Base-by-base conservation (phyloP, 495 filamentous ascomycete genomes). In the Lophium mytilinum region DNA sequence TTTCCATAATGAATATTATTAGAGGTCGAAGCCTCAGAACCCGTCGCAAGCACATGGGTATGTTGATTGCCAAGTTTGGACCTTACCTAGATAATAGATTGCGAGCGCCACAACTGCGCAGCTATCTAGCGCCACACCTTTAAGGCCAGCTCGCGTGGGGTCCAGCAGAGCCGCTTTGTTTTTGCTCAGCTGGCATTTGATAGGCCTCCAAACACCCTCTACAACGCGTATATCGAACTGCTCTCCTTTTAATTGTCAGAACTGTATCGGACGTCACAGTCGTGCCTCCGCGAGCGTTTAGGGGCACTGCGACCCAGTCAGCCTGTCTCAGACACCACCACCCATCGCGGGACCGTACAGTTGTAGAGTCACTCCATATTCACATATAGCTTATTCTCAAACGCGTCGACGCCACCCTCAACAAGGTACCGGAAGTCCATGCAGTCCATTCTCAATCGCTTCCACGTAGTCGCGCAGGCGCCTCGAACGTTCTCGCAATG, bases 401-500 rank as follows among this genome's bases (percentile, higher is more conserved):
- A 43, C 52, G 39, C 37, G n/a, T 17, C n/a, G 24, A 7, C 39
- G 9, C 52, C 18, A 34, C 39, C 19, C 11, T 30, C 33, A 3
- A 3, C 47, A 45, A 21, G 48, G 21, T 51, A 30, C n/a, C 30
- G 21, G 18, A 18, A 37, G 34, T 43, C 37, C 56, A 37, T 55
- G 50, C 15, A 35, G 42, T 9, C 11, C 43, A n/a, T 37, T 12
- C 33, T 18, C 30, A 36, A 53, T 17, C 18, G 15, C 45, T 24
- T 41, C 21, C 39, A 50, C 36, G 46, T 42, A 50, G 42, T 43
- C 42, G 36, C 34, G 34, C 53, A 34, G 48, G 45, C 62, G 50
- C 34, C 1, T 40, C 43, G 47, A 33, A 24, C 19, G 3, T 42
- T 8, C 46, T 42, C 73, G 78, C 61, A 61, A 96, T 96, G 92